Base-by-base conservation (phyloP, 495 filamentous ascomycete genomes). In the Lindgomyces ingoldianus region DNA sequence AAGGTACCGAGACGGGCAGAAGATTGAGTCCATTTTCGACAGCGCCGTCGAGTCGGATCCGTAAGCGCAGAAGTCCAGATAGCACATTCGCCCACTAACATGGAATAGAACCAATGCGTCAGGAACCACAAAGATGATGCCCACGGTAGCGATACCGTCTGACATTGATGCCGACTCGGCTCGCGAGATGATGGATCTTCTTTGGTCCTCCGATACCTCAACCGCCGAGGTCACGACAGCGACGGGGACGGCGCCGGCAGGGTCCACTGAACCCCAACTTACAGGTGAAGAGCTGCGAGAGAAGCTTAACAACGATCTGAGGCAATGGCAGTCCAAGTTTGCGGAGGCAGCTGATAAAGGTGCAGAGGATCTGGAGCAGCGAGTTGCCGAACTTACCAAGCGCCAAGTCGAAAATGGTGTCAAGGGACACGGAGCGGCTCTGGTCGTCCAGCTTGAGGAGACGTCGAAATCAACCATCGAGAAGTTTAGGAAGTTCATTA, bases 241-340 rank as follows among this genome's bases (percentile, higher is more conserved):
- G 51, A 56, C 36, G 12, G 24, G 52, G 12, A 36, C 49, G 10
- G 55, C 57, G 44, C 79, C 65, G n/a, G 39, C 56, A 11, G 4
- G 33, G 51, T 27, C 60, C 11, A 12, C 57, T 9, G n/a, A 58
- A 54, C 55, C 55, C 10, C 48, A 58, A 51, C 60, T 57, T 41
- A 55, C 56, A 11, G 70, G 83, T 33, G 75, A 74, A 6, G 81
- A 83, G 50, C 75, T 83, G 2, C 84, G 85, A 8, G 83, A 88
- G 68, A 87, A 85, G 36, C 87, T 96, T 56, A 81, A 85, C 8
- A 83, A 85, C 16, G 95, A 98, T 74, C 81, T 99, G 39, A 76
- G 83, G 49, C 78, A 81, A 39, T 98, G 93, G 91, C 87, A 96
- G 74, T 81, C 84, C 42, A 91, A 94, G 67, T 98, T 97, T 74